phyloP scores from a whole-genome alignment of 2,329 filamentous ascomycete genomes.

The Capronia americana region DNA sequence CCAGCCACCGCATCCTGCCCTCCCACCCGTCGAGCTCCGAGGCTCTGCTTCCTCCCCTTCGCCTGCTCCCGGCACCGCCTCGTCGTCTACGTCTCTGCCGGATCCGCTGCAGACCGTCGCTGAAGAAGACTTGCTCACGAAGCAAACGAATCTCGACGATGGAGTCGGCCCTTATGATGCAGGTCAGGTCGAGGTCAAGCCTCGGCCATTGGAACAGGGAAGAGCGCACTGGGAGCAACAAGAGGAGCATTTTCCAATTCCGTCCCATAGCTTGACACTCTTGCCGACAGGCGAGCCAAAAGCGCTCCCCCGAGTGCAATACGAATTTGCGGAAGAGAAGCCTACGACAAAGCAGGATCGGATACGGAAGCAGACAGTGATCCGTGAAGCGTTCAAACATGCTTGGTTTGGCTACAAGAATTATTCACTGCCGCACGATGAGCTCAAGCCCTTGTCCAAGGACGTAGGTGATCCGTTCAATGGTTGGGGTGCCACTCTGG shows the following conservation, averaged over 20 bases:
- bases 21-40: constrained; percentile 14
- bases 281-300: constrained; percentile 76
- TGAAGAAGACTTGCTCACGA: constrained; percentile 34
- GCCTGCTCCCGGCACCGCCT: constrained; percentile 8
- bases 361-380: constrained; percentile 65
- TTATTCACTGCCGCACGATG: constrained; percentile 84
- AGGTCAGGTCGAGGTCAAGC: constrained; percentile 44
- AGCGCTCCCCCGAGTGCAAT: constrained; percentile 77
- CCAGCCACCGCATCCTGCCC: constrained; percentile 11
- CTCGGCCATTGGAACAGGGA: constrained; percentile 27
- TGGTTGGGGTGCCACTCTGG: constrained; percentile 86
- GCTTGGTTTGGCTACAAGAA: constrained; percentile 84
- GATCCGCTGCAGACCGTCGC: constrained; percentile 27
- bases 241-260: constrained; percentile 78
- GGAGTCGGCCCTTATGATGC: constrained; percentile 45
- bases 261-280: constrained; percentile 71
- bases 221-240: constrained; percentile 71
- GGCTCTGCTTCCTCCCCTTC: constrained; percentile 4
- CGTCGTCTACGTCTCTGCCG: constrained; percentile 1
- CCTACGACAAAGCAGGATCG: constrained; percentile 66
- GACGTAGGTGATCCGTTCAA: constrained; percentile 80
- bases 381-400: constrained; percentile 76
- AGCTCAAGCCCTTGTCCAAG: constrained; percentile 75
- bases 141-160: constrained; percentile 32
- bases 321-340: constrained; percentile 71